Evolutionary conservation across 352 stramenopile genomes (phyloP).

Genomic region (Globisporangium viniferum): DNA sequence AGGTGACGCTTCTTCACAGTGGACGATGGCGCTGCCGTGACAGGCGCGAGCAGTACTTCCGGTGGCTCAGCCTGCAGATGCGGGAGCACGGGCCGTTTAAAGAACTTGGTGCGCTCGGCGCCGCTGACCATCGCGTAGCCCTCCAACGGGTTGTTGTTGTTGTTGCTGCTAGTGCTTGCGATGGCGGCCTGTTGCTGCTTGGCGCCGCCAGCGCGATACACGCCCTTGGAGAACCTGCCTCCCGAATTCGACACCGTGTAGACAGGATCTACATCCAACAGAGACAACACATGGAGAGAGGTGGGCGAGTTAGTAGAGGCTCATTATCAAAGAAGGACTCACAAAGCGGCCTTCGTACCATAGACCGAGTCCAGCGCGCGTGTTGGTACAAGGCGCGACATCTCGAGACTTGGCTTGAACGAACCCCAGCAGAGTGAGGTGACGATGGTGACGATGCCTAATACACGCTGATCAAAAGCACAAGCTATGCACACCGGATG

Average conservation of each 20-base stretch:
- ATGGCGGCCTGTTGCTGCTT: constrained; percentile 19
- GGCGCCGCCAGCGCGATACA: constrained; percentile 36
- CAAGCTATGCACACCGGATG: neutral
- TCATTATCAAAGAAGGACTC: neutral
- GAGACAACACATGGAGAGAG: neutral
- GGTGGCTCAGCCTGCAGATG: constrained; percentile 84
- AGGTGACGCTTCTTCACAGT: constrained; percentile 27
- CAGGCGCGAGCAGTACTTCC: constrained; percentile 84
- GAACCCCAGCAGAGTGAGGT: neutral
- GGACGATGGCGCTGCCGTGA: constrained; percentile 13
- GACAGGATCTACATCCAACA: constrained; percentile 45
- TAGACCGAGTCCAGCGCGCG: constrained; percentile 78
- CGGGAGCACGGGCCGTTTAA: constrained; percentile 86
- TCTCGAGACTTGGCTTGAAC: constrained; percentile 14
- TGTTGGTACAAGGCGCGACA: constrained; percentile 56
- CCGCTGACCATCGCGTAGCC: constrained; percentile 61
- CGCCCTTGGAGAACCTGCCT: constrained; percentile 59
- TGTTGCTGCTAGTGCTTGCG: constrained; percentile 23
- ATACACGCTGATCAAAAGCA: constrained; percentile 1
- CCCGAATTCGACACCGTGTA: constrained; percentile 72
- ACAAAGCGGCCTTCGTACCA: constrained; percentile 27
- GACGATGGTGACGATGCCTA: neutral
- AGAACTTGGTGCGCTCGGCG: constrained; percentile 85
- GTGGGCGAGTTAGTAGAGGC: neutral
- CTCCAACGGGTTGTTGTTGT: constrained; percentile 30